Evolutionary conservation across 2,329 filamentous ascomycete genomes (phyloP), one percentile per base, ranked within the genome.

Genomic region (Scedosporium dehoogii): DNA sequence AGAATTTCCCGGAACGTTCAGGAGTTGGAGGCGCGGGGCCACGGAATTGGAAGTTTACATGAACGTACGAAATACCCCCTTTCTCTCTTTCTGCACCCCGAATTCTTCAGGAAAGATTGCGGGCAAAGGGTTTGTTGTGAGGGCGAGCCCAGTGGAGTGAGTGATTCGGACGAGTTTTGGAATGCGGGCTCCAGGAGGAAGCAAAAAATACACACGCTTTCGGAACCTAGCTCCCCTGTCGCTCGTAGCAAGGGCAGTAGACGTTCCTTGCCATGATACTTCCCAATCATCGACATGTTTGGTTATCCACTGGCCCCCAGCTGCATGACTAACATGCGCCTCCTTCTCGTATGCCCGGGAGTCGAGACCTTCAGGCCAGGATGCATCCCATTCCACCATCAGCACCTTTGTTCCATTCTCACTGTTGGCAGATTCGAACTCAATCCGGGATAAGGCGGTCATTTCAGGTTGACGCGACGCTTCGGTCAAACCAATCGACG

Each of bases 381-480:
- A 25, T 14, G 59, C 25, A 55, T 61, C 59, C 92, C 92, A 96
- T 73, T 96, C 91, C 46, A 96, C 87, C 91, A 96, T 94, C 68
- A 96, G 78, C 66, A 96, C 87, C 78, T 96, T 96, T 65, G 91
- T 96, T 48, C 91, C 91, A 66, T 92, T 88, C 69, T 91, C 90
- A 59, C 85, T 88, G 72, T 83, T 84, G 42, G 86, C 88, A 0
- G 84, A 80, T 74, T 92, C 89, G 71, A 96, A 96, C 73, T 96
- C 92, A 74, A 96, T 96, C 64, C 92, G 87, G 56, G 91, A 88
- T 56, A 91, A 79, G n/a, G 87, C 87, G 63, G 81, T 83, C 57
- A 75, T 65, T 18, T 71, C 68, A 12, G 78, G 78, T 3, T 79
- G 74, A 64, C 77, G 76, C 69, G 81, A 73, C 69, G 67, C 29